These are phyloP conservation scores for Dothistroma pini DNA, from an alignment of 2,329 filamentous ascomycete species.

Conservation along the genomic window DNA sequence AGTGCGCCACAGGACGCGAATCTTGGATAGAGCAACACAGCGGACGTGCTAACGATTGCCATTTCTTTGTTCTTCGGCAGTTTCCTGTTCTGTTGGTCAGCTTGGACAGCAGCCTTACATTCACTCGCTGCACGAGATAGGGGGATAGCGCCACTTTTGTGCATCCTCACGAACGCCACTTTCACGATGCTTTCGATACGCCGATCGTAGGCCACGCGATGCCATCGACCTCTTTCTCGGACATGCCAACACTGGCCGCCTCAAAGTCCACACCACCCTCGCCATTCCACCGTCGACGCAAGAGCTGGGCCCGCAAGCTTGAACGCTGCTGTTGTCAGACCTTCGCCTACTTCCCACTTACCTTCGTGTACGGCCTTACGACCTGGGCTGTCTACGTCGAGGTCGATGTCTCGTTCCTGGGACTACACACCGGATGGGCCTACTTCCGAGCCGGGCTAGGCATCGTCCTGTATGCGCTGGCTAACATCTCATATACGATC, in stretches of 20 bases:
- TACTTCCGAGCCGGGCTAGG: constrained; percentile 54
- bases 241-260: constrained; percentile 28
- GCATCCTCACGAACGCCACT: not conserved
- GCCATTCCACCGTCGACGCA: constrained; percentile 32
- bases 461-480: constrained; percentile 67
- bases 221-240: constrained; percentile 24
- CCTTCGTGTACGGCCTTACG: constrained; percentile 53
- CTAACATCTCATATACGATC: constrained; percentile 85
- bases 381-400: constrained; percentile 92
- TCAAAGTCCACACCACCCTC: constrained; percentile 26
- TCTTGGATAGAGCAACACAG: not conserved
- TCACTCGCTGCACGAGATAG: not conserved
- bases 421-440: constrained; percentile 11
- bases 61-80: not conserved
- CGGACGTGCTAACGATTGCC: not conserved
- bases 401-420: constrained; percentile 52
- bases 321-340: constrained; percentile 79
- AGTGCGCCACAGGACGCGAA: not conserved
- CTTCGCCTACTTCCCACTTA: constrained; percentile 25
- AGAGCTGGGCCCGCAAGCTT: constrained; percentile 61
- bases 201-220: constrained; percentile 7
- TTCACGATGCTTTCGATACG: constrained; percentile 1
- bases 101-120: not conserved
- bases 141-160: not conserved
- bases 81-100: not conserved